A percentile compares a stretch with the other conserved stretches of the same genome.
phyloP scores from a whole-genome alignment of 192 early-diverging fungal species.

The Podila verticillata region DNA sequence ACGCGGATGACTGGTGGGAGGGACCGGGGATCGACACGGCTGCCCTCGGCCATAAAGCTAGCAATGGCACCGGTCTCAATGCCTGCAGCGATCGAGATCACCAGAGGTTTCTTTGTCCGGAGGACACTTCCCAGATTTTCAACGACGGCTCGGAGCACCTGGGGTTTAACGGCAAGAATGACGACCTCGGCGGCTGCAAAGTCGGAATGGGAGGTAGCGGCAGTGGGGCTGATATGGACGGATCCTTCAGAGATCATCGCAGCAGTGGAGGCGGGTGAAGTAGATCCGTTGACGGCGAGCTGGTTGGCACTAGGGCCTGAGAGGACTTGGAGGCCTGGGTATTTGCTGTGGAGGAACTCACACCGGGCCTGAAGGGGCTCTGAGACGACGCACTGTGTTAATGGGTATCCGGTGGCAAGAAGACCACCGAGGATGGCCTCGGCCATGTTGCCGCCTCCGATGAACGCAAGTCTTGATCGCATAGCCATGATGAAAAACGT shows the following conservation, averaged over 20 bases:
- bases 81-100: constrained; percentile 92
- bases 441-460: constrained; percentile 97
- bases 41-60: constrained; percentile 70
- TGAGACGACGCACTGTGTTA: constrained; percentile 76
- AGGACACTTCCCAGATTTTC: constrained; percentile 62
- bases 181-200: constrained; percentile 71
- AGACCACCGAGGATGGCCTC: constrained; percentile 92
- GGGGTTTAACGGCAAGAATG: constrained; percentile 92
- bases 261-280: constrained; percentile 7
- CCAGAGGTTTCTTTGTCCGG: constrained; percentile 66
- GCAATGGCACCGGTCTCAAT: constrained; percentile 78
- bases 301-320: constrained; percentile 64
- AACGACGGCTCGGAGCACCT: constrained; percentile 81
- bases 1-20: constrained; percentile 72
- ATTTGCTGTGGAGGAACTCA: constrained; percentile 70
- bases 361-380: constrained; percentile 78
- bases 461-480: constrained; percentile 66
- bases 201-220: not conserved
- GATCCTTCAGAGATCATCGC: constrained; percentile 27
- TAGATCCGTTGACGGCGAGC: constrained; percentile 64
- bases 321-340: constrained; percentile 66
- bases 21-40: constrained; percentile 30
- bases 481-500: constrained; percentile 4
- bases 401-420: constrained; percentile 75
- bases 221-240: constrained; percentile 32